These are phyloP conservation scores for Hyphodiscus sp. DNA, from an alignment of 2,329 filamentous ascomycete species.

Conservation along the genomic window DNA sequence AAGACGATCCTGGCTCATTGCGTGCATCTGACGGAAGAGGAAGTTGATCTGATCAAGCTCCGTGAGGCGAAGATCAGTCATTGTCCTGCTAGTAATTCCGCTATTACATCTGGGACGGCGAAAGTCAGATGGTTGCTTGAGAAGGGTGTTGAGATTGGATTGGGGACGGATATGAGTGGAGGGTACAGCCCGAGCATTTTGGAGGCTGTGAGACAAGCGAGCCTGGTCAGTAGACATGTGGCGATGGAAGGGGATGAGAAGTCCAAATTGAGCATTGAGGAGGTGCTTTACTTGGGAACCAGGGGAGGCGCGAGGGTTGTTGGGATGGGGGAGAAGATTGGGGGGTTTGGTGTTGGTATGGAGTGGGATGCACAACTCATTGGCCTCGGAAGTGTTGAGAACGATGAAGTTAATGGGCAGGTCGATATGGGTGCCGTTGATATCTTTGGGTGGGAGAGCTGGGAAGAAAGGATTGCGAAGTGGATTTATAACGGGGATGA, in stretches of 20 bases:
- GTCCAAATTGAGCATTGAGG: slow-evolving; percentile 70
- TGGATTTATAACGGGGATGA: slow-evolving; percentile 95
- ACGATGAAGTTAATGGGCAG: slow-evolving; percentile 23
- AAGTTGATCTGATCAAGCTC: slow-evolving; percentile 56
- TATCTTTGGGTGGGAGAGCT: slow-evolving; percentile 86
- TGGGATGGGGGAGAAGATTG: slow-evolving; percentile 64
- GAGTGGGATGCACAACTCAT: slow-evolving; percentile 89
- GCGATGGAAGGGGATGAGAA: slow-evolving; percentile 47
- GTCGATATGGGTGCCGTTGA: slow-evolving; percentile 62
- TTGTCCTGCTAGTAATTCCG: slow-evolving; percentile 81
- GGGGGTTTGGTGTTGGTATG: slow-evolving; percentile 79
- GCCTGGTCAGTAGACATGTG: slow-evolving; percentile 68
- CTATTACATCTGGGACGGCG: slow-evolving; percentile 72
- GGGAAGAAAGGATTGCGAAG: slow-evolving; percentile 81
- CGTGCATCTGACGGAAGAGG: slow-evolving; percentile 64
- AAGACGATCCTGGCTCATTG: slow-evolving; percentile 82
- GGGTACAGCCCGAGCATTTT: slow-evolving; percentile 79
- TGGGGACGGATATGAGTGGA: slow-evolving; percentile 88
- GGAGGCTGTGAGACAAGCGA: slow-evolving; percentile 75
- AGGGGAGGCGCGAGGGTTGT: slow-evolving; percentile 80
- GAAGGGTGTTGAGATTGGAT: slow-evolving; percentile 68
- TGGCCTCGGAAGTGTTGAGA: slow-evolving; percentile 45
- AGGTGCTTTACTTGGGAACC: slow-evolving; percentile 81
- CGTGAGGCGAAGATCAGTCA: slow-evolving; percentile 67
- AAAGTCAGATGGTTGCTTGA: slow-evolving; percentile 69